Evolutionary conservation across 257 asterid genomes (phyloP).

Genomic region (Verbena officinalis): DNA sequence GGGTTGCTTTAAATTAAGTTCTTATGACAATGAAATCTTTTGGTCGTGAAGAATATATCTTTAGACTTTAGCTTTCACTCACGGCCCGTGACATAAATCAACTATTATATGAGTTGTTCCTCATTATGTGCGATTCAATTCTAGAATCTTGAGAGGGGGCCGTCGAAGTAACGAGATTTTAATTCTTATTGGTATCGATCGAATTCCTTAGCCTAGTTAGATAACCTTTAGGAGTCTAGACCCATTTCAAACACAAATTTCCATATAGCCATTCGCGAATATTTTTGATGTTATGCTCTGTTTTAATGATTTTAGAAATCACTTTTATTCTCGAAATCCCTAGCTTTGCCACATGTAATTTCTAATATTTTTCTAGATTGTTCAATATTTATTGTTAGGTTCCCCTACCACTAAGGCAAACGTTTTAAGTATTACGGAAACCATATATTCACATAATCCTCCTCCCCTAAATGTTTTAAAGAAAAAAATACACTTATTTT

Average conservation of each 20-base stretch:
- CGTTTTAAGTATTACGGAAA: no score
- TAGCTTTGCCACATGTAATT: constrained; percentile 29
- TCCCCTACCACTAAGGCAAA: no score
- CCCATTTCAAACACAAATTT: not conserved
- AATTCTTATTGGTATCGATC: no score
- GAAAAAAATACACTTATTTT: no score
- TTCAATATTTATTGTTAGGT: not conserved
- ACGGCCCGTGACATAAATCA: not conserved
- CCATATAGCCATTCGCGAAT: not conserved
- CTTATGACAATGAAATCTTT: constrained; percentile 5
- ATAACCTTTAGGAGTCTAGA: no score
- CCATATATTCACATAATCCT: no score
- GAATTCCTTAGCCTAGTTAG: no score
- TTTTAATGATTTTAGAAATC: no score
- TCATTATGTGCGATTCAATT: not conserved
- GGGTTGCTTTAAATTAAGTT: not conserved
- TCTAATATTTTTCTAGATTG: constrained; percentile 7
- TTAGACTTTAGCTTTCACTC: not conserved
- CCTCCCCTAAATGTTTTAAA: no score
- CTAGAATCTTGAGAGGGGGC: not conserved
- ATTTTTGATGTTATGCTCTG: not conserved
- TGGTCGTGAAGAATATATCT: constrained; percentile 23
- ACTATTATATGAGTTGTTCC: constrained; percentile 3
- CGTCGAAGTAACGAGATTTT: no score
- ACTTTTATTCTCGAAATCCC: no score